Percentiles rank a stretch among this genome's conserved stretches.
These are phyloP conservation scores for Penicillium sp. DNA, from an alignment of 2,329 filamentous ascomycete genomes.

Conservation along the genomic window DNA sequence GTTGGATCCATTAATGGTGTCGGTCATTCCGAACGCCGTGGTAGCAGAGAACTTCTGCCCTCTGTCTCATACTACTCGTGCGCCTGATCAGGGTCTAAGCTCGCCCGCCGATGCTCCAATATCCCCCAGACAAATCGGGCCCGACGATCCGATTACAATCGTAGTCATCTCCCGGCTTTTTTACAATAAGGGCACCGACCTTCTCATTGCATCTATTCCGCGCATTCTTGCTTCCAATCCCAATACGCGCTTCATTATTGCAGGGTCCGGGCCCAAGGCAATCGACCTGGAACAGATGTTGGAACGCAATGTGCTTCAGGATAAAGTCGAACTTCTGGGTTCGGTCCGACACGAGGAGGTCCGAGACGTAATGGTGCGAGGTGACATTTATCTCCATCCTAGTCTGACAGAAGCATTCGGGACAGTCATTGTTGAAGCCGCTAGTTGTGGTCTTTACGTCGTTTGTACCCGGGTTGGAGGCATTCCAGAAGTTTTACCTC, in stretches of 20 bases:
- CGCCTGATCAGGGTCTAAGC: constrained; percentile 23
- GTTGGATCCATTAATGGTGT: constrained; percentile 93
- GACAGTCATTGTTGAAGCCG: constrained; percentile 95
- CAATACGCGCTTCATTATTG: constrained; percentile 95
- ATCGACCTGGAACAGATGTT: constrained; percentile 99
- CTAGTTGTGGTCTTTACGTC: constrained; percentile 91
- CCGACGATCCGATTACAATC: constrained; percentile 87
- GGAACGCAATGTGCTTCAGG: constrained; percentile 88
- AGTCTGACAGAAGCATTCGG: constrained; percentile 95
- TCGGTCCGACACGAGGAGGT: constrained; percentile 94
- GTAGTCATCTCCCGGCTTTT: constrained; percentile 96
- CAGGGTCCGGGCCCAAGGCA: constrained; percentile 90
- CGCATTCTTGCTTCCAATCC: constrained; percentile 84
- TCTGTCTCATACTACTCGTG: constrained; percentile 50
- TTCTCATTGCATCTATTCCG: constrained; percentile 93
- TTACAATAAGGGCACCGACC: constrained; percentile 97
- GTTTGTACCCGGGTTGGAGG: constrained; percentile 96
- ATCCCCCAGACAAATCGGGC: constrained; percentile 67
- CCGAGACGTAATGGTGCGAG: constrained; percentile 92
- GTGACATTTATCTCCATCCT: constrained; percentile 94
- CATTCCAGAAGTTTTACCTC: constrained; percentile 91
- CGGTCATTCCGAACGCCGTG: constrained; percentile 94
- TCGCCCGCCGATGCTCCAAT: constrained; percentile 40
- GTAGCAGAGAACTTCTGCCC: constrained; percentile 95
- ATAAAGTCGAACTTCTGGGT: constrained; percentile 88